phyloP scores from a whole-genome alignment of 108 stramenopile species.

The Cyclotella baltica region DNA sequence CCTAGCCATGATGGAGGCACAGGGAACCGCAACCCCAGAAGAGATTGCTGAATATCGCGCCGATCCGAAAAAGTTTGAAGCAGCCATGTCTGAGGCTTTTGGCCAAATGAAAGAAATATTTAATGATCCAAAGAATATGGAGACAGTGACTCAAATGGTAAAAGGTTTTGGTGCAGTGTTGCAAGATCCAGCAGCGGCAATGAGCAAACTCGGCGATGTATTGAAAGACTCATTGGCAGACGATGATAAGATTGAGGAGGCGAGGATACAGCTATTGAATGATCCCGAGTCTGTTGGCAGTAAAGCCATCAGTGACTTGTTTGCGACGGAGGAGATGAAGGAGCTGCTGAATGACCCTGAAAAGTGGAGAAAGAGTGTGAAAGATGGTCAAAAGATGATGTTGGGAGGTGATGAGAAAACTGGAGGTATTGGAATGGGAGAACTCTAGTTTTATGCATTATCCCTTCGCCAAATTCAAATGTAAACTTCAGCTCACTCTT shows the following conservation, averaged over 20 bases:
- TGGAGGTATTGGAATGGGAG: constrained; percentile 52
- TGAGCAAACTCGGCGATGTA: constrained; percentile 58
- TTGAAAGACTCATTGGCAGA: constrained; percentile 54
- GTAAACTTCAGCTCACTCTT: too few relatives aligned
- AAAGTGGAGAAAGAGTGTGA: constrained; percentile 80
- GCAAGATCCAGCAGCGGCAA: constrained; percentile 63
- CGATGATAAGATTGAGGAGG: constrained; percentile 88
- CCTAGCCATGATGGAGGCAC: constrained; percentile 67
- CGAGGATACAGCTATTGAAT: constrained; percentile 68
- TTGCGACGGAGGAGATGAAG: constrained; percentile 71
- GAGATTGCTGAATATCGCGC: constrained; percentile 76
- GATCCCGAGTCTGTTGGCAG: constrained; percentile 61
- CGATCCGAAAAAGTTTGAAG: constrained; percentile 79
- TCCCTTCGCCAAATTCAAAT: background rate
- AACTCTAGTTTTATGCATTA: constrained; percentile 36
- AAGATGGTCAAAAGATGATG: constrained; percentile 67
- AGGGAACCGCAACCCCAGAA: constrained; percentile 66
- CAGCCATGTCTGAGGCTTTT: constrained; percentile 80
- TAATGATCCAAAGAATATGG: constrained; percentile 66
- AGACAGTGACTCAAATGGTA: constrained; percentile 70
- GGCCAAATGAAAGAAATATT: constrained; percentile 77
- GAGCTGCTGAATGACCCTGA: constrained; percentile 72
- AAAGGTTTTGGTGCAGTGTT: constrained; percentile 63
- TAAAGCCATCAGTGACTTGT: constrained; percentile 59
- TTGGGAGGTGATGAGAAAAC: constrained; percentile 23